These are phyloP conservation scores for Ustilago loliicola DNA, from an alignment of 1,284 basidiomycete genomes.

Conservation along the genomic window DNA sequence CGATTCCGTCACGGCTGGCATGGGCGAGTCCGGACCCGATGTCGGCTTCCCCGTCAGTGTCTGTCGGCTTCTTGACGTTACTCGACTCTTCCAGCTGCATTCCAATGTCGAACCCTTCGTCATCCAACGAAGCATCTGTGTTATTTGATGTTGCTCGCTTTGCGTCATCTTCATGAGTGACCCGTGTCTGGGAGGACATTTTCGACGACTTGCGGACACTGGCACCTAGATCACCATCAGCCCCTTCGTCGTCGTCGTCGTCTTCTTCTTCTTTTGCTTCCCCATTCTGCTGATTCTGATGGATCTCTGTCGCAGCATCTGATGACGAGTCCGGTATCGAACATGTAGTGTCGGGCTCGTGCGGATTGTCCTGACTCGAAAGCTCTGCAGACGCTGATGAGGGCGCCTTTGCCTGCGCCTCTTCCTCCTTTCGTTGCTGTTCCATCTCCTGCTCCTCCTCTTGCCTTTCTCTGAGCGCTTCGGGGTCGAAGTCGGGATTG, in stretches of 20 bases:
- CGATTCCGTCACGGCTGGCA: background rate
- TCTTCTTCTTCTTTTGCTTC: constrained; percentile 8
- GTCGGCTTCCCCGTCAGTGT: constrained; percentile 12
- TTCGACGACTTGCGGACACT: background rate
- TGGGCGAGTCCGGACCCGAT: constrained; percentile 7
- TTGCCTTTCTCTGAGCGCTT: constrained; percentile 43
- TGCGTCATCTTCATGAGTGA: background rate
- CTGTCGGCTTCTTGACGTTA: background rate
- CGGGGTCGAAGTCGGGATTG: constrained; percentile 68
- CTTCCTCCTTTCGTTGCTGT: constrained; percentile 18
- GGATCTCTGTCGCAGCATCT: background rate
- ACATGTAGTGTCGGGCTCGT: background rate
- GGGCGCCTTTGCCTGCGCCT: background rate
- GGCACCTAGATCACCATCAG: constrained; percentile 44
- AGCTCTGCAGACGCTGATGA: background rate
- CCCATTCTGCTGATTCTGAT: background rate
- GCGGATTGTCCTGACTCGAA: background rate
- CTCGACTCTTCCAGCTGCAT: constrained; percentile 27
- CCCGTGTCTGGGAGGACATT: background rate
- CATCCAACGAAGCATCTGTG: constrained; percentile 9
- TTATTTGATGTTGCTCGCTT: background rate
- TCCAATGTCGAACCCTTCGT: constrained; percentile 36
- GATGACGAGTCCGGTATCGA: background rate
- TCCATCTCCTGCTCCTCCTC: constrained; percentile 34
- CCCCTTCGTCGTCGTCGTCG: constrained; percentile 23